Conservation (phyloP, 306 rosid genomes). For the Corylus avellana region DNA sequence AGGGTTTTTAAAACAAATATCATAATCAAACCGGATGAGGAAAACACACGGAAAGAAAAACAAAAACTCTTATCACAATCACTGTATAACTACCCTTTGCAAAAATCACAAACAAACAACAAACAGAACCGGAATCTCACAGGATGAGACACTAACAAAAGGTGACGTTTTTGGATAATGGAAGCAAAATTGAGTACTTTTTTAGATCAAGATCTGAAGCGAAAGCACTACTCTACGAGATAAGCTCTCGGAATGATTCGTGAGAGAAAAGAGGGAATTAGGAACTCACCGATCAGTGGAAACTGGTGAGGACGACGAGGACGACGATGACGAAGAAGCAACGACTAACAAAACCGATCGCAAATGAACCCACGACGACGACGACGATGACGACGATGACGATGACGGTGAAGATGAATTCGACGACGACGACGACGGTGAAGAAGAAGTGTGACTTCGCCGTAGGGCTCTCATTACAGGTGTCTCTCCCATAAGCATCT, state of each 20-base stretch:
- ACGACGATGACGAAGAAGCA: constrained; percentile 49
- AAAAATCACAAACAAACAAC: not conserved
- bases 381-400: constrained; percentile 35
- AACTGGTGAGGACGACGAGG: constrained; percentile 60
- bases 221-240: constrained; percentile 38
- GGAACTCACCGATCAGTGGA: constrained; percentile 96
- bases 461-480: constrained; percentile 70
- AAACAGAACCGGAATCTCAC: constrained; percentile 22
- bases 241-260: constrained; percentile 11
- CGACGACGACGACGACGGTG: not conserved
- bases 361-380: constrained; percentile 95
- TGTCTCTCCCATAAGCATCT: constrained; percentile 45
- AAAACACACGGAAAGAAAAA: not conserved
- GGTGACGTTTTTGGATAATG: constrained; percentile 26
- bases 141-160: constrained; percentile 3
- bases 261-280: constrained; percentile 25
- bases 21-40: not conserved
- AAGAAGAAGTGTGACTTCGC: constrained; percentile 76
- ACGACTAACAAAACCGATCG: constrained; percentile 98
- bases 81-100: not conserved
- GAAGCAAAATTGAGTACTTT: constrained; percentile 15
- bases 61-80: not conserved
- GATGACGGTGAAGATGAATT: constrained; percentile 33
- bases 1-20: not conserved
- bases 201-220: constrained; percentile 56